Conservation (phyloP, 495 filamentous ascomycete genomes). For the Podospora comata region DNA sequence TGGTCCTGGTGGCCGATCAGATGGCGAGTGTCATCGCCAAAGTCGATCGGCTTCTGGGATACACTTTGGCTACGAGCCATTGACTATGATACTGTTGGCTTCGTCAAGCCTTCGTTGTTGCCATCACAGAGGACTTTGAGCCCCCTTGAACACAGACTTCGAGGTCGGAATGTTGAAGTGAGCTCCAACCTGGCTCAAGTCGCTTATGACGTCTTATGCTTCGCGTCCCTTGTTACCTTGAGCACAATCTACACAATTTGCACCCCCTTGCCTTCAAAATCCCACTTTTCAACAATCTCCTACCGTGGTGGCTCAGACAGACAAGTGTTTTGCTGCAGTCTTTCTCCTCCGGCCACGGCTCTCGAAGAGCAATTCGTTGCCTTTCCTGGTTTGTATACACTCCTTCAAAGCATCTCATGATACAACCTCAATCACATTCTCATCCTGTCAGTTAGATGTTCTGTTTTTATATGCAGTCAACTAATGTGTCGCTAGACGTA, state of each 20-base stretch:
- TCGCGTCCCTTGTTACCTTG: neutral
- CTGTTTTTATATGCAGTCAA: neutral
- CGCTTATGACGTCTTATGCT: neutral
- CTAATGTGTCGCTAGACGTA: neutral
- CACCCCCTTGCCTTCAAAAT: neutral
- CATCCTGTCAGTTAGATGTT: no score
- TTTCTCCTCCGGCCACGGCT: neutral
- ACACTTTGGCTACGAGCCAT: no score
- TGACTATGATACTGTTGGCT: neutral
- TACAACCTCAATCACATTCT: neutral
- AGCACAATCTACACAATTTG: neutral
- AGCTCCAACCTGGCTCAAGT: neutral
- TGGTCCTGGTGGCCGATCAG: neutral
- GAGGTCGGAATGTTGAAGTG: neutral
- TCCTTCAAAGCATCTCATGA: neutral
- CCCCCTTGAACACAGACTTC: neutral
- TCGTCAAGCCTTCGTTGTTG: neutral
- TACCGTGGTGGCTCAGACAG: neutral
- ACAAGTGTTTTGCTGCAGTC: neutral
- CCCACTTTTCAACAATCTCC: neutral
- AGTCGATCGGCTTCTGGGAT: neutral
- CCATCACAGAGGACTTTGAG: neutral
- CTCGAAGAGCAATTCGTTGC: neutral
- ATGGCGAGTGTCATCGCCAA: neutral
- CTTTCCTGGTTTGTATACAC: neutral